Percentiles rank a stretch among this genome's conserved stretches.
These are phyloP conservation scores for Cetraspora pellucida DNA, from an alignment of 192 early-diverging fungal genomes.

Conservation along the genomic window DNA sequence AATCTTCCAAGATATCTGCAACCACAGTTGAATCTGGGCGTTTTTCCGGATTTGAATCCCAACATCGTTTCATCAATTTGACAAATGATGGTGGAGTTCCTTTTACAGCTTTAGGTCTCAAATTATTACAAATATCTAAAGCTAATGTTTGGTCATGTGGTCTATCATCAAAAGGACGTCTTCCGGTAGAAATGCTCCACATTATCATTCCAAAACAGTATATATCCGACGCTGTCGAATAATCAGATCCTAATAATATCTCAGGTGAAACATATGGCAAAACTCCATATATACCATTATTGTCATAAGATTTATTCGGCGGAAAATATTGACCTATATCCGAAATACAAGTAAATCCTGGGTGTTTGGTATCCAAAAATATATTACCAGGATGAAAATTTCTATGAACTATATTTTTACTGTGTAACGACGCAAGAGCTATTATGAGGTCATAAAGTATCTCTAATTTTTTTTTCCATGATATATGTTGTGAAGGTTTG, in stretches of 20 bases:
- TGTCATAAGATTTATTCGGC: neutral
- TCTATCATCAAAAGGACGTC: neutral
- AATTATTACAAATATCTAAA: constrained; percentile 12
- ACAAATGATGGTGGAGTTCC: constrained; percentile 1
- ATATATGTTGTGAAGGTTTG: neutral
- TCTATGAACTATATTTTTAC: neutral
- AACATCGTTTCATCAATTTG: constrained; percentile 19
- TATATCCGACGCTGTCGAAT: neutral
- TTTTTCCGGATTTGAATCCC: constrained; percentile 4
- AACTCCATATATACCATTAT: neutral
- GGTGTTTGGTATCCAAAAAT: neutral
- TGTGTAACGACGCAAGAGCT: neutral
- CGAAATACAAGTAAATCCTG: neutral
- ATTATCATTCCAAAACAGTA: constrained; percentile 17
- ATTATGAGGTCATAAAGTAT: neutral
- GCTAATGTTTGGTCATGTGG: constrained; percentile 7
- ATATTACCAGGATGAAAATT: constrained; percentile 22
- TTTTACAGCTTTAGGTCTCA: constrained; percentile 7
- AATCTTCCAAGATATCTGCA: neutral
- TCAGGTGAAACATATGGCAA: constrained; percentile 20
- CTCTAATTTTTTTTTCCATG: constrained; percentile 15
- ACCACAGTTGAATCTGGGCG: neutral
- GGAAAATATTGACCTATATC: constrained; percentile 26
- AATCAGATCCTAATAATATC: neutral
- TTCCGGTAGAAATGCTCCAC: neutral